phyloP scores from a whole-genome alignment of 768 basidiomycete genomes.

The Favolaschia claudopus region DNA sequence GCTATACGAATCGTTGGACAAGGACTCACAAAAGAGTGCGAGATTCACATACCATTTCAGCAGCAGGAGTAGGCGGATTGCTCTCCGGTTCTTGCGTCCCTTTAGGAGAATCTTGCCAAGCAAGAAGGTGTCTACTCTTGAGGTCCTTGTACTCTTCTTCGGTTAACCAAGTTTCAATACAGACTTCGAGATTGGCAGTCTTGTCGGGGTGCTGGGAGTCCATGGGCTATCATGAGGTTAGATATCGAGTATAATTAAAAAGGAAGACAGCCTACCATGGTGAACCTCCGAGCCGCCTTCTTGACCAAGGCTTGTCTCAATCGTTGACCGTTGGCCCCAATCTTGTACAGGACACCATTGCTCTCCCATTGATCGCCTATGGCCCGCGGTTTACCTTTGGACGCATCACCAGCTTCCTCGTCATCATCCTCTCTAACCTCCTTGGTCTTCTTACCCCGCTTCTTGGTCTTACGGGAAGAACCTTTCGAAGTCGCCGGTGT shows the following conservation, averaged over 20 bases:
- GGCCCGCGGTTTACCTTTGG: conserved; percentile 61
- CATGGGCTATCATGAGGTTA: conserved; percentile 56
- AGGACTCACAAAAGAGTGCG: no score
- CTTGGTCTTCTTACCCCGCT: conserved; percentile 57
- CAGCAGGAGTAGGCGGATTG: conserved; percentile 46
- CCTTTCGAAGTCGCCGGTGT: conserved; percentile 33
- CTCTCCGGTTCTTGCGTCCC: conserved; percentile 51
- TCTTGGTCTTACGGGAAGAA: conserved; percentile 50
- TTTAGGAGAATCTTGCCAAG: conserved; percentile 72
- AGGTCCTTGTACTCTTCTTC: conserved; percentile 76
- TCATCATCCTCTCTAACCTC: conserved; percentile 40
- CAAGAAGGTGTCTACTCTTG: conserved; percentile 65
- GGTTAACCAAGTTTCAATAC: conserved; percentile 80
- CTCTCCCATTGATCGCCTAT: conserved; percentile 83
- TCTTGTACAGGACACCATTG: conserved; percentile 74
- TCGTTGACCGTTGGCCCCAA: conserved; percentile 73
- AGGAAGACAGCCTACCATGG: conserved; percentile 62
- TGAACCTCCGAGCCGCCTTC: conserved; percentile 71
- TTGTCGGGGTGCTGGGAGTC: conserved; percentile 84
- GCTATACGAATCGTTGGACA: conserved; percentile 8
- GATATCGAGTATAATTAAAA: conserved; percentile 7
- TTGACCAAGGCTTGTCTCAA: conserved; percentile 76
- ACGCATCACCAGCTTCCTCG: conserved; percentile 48
- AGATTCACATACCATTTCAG: conserved; percentile 26
- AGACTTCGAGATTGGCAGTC: conserved; percentile 70